Evolutionary conservation across 352 stramenopile species (phyloP), one percentile per base, ranked within the genome.

Genomic region (Pythium myriotylum): DNA sequence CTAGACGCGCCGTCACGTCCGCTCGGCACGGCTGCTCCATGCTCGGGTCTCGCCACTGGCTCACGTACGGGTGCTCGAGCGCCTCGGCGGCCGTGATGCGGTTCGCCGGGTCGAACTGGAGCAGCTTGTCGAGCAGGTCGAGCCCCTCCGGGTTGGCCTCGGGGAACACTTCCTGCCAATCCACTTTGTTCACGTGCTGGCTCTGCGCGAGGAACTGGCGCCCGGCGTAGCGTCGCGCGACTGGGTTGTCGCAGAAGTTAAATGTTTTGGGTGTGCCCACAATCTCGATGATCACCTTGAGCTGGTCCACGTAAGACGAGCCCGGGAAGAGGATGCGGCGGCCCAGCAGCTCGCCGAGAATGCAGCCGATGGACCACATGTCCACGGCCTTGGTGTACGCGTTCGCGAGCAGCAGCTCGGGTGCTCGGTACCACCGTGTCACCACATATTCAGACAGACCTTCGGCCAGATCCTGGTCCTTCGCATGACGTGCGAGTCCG

Each of bases 301-400:
- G 72, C 59, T 96, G 87, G 59, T 96, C 85, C 22, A 96, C 85
- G 59, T 94, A 96, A 10, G 83, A 93, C 45, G 84, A 89, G 13
- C 87, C 87, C 3, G 87, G 85, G 42, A 96, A 96, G 40, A 96
- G 74, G 52, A 94, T 81, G 2, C 77, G 69, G 2, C 97, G 80
- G 3, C 88, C 84, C 14, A 99, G 82, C 17, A 99, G 81, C 75
- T 99, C 98, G 2, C 91, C 98, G 65, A 99, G 98, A 59, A 99
- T 99, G 72, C 98, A 99, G 13, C 97, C 98, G 33, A 99, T 97
- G 55, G 86, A 95, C 95, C 95, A 99, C 66, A 99, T 91, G 70
- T 99, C 96, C 59, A 96, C 84, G 19, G 85, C 84, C 55, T 90
- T 93, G 20, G 78, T 88, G 69, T 96, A 96, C 46, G 78, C 60